Conservation (phyloP, 2,329 filamentous ascomycete genomes). For the Didymella arachidicola region DNA sequence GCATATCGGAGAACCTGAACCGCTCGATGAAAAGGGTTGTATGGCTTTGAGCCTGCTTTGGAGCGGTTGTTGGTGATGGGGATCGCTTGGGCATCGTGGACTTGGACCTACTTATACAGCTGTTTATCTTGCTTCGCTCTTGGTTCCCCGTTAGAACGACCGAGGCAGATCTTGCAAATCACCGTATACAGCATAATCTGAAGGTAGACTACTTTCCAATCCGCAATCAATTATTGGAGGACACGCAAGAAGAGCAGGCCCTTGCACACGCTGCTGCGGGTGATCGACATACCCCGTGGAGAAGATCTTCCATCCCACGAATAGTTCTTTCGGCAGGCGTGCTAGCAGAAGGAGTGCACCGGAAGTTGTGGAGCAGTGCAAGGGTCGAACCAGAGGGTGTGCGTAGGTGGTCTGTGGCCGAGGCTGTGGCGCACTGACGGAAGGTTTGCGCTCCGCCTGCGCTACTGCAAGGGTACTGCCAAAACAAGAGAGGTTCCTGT, state of each 20-base stretch:
- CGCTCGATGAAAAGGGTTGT: conserved; percentile 6
- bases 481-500: conserved; percentile 14
- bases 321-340: background rate
- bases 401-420: conserved; percentile 1
- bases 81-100: background rate
- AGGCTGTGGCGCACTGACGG: conserved; percentile 11
- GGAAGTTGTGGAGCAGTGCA: background rate
- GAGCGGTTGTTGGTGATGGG: background rate
- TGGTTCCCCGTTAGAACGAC: conserved; percentile 10
- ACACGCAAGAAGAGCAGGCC: background rate
- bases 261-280: conserved; percentile 12
- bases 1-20: conserved; percentile 23
- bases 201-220: conserved; percentile 12
- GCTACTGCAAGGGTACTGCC: conserved; percentile 4
- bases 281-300: conserved; percentile 17
- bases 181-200: background rate
- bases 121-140: conserved; percentile 8
- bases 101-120: conserved; percentile 15
- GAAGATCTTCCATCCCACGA: conserved; percentile 12
- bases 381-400: conserved; percentile 2
- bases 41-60: background rate
- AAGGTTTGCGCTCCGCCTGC: conserved; percentile 11
- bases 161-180: conserved; percentile 12
- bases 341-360: background rate
- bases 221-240: conserved; percentile 12